These are phyloP conservation scores for Paraglomus brasilianum DNA, from an alignment of 192 early-diverging fungal genomes.

Conservation along the genomic window DNA sequence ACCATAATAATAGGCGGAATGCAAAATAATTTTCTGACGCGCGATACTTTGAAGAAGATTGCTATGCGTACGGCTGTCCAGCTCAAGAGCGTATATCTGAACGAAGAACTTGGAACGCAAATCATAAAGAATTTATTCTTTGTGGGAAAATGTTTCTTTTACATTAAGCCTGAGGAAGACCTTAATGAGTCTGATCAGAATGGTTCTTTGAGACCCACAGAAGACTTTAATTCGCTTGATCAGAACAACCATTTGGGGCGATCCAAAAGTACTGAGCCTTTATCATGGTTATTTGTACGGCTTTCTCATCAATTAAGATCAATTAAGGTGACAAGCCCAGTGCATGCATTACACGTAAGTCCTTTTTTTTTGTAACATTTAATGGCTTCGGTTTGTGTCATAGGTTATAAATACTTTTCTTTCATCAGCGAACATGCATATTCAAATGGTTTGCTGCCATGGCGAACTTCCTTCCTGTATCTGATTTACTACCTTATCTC, in stretches of 20 bases:
- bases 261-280: conserved; percentile 36
- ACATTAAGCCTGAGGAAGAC: conserved; percentile 31
- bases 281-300: conserved; percentile 61
- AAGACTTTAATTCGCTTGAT: not conserved
- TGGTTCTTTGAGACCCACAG: conserved; percentile 5
- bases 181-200: conserved; percentile 30
- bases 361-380: not conserved
- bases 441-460: conserved; percentile 95
- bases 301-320: conserved; percentile 65
- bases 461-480: conserved; percentile 57
- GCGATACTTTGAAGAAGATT: conserved; percentile 50
- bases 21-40: conserved; percentile 38
- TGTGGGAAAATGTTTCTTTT: conserved; percentile 76
- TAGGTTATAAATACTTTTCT: conserved; percentile 30
- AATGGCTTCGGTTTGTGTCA: not conserved
- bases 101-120: conserved; percentile 81
- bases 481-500: conserved; percentile 62
- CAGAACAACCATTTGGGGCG: conserved; percentile 23
- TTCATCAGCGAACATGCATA: conserved; percentile 68
- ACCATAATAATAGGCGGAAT: conserved; percentile 33
- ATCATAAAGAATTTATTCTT: conserved; percentile 94
- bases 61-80: conserved; percentile 59
- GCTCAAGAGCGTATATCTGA: conserved; percentile 62
- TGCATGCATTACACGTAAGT: conserved; percentile 45
- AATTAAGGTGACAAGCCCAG: conserved; percentile 44